A percentile compares a stretch with the other conserved stretches of the same genome.
Evolutionary conservation across 106 monocot genomes (phyloP).

Genomic region (Dendrobium chrysotoxum): DNA sequence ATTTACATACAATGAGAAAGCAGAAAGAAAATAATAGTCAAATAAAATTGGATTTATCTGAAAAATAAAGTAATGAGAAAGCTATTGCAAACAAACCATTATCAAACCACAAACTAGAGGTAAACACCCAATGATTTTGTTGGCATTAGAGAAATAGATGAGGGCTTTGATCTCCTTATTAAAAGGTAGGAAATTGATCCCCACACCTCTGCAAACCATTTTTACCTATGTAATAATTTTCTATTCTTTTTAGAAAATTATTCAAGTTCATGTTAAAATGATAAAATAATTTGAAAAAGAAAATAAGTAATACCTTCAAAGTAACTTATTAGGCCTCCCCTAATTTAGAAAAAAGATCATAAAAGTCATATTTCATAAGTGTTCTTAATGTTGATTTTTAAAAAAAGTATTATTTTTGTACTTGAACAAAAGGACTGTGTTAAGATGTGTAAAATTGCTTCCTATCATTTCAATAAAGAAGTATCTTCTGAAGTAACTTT

Average conservation of each 20-base stretch:
- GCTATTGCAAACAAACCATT: too few relatives aligned
- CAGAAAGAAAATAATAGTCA: too few relatives aligned
- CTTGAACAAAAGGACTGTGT: not conserved
- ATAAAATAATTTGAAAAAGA: not conserved
- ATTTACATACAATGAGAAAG: too few relatives aligned
- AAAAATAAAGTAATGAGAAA: too few relatives aligned
- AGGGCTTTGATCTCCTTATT: too few relatives aligned
- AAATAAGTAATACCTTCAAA: not conserved
- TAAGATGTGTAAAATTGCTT: not conserved
- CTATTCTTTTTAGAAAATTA: not conserved
- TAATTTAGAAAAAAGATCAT: not conserved
- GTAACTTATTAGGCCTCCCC: not conserved
- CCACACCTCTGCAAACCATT: too few relatives aligned
- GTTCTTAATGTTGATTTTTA: not conserved
- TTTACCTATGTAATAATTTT: too few relatives aligned
- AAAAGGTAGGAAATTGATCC: too few relatives aligned
- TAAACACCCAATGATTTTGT: too few relatives aligned
- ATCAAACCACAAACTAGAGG: too few relatives aligned
- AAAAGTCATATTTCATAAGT: not conserved
- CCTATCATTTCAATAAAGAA: not conserved
- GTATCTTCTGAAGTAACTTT: constrained; percentile 5
- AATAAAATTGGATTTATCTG: too few relatives aligned
- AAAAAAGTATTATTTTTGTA: not conserved
- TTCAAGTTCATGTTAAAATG: not conserved
- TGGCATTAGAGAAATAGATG: too few relatives aligned